phyloP scores from a whole-genome alignment of 768 basidiomycete genomes.

The Dentipellis fragilis region DNA sequence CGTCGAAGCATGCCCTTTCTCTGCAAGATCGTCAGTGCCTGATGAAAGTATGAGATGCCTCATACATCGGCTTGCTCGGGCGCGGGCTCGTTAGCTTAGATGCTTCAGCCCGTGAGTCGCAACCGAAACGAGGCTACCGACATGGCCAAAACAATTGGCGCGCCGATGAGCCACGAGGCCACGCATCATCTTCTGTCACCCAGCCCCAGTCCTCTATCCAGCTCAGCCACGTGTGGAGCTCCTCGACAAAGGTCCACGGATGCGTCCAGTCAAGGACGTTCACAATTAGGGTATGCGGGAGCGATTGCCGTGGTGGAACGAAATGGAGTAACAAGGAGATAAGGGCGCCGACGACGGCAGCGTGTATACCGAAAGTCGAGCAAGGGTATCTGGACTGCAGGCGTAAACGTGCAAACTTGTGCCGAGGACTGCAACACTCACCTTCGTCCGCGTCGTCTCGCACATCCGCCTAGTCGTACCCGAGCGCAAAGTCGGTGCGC shows the following conservation, averaged over 20 bases:
- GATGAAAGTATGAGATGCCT: too few species aligned
- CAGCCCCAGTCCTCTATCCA: conserved; percentile 87
- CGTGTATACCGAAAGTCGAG: conserved; percentile 85
- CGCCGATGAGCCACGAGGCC: too few species aligned
- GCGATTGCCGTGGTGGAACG: conserved; percentile 55
- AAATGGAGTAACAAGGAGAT: conserved; percentile 69
- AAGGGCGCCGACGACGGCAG: conserved; percentile 64
- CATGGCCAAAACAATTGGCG: too few species aligned
- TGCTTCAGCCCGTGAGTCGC: too few species aligned
- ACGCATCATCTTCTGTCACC: conserved; percentile 57
- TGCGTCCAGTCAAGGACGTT: conserved; percentile 93
- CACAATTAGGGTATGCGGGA: conserved; percentile 68
- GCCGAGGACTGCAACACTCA: conserved; percentile 22
- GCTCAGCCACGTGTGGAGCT: conserved; percentile 73
- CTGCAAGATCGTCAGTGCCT: too few species aligned
- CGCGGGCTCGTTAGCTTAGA: too few species aligned
- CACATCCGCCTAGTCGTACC: conserved; percentile 88
- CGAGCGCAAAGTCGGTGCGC: conserved; percentile 71
- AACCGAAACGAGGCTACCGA: too few species aligned
- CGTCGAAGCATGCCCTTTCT: too few species aligned
- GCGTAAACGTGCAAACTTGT: conserved; percentile 2
- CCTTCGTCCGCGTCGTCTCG: conserved; percentile 93
- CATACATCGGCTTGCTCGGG: too few species aligned
- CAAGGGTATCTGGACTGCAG: conserved; percentile 59
- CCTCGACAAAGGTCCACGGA: conserved; percentile 84